These are phyloP conservation scores for Salvia splendens DNA, from an alignment of 257 asterid species.

Conservation along the genomic window DNA sequence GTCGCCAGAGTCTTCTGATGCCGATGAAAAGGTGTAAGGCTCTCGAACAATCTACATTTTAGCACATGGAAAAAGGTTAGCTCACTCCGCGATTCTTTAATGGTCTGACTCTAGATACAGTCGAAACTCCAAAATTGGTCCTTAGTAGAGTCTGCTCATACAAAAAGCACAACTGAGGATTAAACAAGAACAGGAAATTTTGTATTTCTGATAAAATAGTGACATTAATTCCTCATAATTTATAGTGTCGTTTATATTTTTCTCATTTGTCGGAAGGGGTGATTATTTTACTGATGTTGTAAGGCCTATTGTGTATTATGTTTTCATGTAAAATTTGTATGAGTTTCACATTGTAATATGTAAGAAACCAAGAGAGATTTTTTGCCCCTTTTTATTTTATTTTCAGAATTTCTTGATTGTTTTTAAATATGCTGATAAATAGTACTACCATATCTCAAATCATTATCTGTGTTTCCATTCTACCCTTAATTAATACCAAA, in stretches of 20 bases:
- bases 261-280: background rate
- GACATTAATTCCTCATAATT: slow-evolving; percentile 25
- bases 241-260: background rate
- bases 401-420: background rate
- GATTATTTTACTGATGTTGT: background rate
- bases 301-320: slow-evolving; percentile 1
- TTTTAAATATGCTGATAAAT: background rate
- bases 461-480: too few relatives aligned
- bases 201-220: slow-evolving; percentile 43
- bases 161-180: slow-evolving; percentile 20
- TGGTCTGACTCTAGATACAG: slow-evolving; percentile 50
- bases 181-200: slow-evolving; percentile 35
- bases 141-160: slow-evolving; percentile 30
- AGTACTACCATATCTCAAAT: too few relatives aligned
- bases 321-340: slow-evolving; percentile 2
- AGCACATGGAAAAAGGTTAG: slow-evolving; percentile 42
- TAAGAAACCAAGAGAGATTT: slow-evolving; percentile 14
- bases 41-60: slow-evolving; percentile 33
- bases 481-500: too few relatives aligned
- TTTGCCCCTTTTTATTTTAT: background rate
- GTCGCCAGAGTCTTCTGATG: slow-evolving; percentile 62
- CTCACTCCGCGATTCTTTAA: slow-evolving; percentile 42
- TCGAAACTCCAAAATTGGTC: slow-evolving; percentile 30
- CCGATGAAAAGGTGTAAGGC: slow-evolving; percentile 70
- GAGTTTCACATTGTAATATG: slow-evolving; percentile 10